phyloP scores from a whole-genome alignment of 805 yeast genomes.

The Metschnikowia arizonensis region DNA sequence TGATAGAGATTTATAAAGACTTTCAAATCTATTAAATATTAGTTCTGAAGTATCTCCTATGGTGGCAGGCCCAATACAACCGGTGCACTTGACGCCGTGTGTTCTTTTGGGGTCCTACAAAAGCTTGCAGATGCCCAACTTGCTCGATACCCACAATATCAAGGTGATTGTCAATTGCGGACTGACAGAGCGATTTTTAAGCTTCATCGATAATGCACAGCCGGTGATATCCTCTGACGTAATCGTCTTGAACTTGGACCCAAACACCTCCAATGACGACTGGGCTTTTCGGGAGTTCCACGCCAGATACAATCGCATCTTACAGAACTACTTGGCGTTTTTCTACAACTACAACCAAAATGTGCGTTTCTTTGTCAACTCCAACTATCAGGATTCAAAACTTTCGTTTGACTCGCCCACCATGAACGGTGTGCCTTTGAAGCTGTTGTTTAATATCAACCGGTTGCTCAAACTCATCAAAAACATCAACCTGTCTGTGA shows the following conservation, averaged over 20 bases:
- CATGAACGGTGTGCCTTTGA: slow-evolving; percentile 34
- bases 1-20: too few relatives aligned
- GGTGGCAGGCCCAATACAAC: slow-evolving; percentile 5
- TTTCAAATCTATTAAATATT: not conserved
- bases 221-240: slow-evolving; percentile 34
- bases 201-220: slow-evolving; percentile 19
- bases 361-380: slow-evolving; percentile 26
- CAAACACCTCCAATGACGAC: slow-evolving; percentile 20
- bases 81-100: slow-evolving; percentile 15
- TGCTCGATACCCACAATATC: slow-evolving; percentile 24
- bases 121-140: slow-evolving; percentile 10
- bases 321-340: slow-evolving; percentile 36
- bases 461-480: slow-evolving; percentile 34
- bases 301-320: slow-evolving; percentile 28
- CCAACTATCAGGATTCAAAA: slow-evolving; percentile 18
- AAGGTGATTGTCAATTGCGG: slow-evolving; percentile 40
- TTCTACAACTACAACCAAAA: slow-evolving; percentile 34
- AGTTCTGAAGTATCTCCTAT: not conserved
- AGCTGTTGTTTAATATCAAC: slow-evolving; percentile 34
- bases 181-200: slow-evolving; percentile 28
- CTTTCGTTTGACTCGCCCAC: slow-evolving; percentile 31
- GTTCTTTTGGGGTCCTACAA: slow-evolving; percentile 13
- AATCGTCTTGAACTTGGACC: slow-evolving; percentile 36
- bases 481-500: slow-evolving; percentile 28
- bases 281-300: slow-evolving; percentile 26